Conservation (phyloP, 2,329 filamentous ascomycete genomes). For the Celoporthe dispersa region DNA sequence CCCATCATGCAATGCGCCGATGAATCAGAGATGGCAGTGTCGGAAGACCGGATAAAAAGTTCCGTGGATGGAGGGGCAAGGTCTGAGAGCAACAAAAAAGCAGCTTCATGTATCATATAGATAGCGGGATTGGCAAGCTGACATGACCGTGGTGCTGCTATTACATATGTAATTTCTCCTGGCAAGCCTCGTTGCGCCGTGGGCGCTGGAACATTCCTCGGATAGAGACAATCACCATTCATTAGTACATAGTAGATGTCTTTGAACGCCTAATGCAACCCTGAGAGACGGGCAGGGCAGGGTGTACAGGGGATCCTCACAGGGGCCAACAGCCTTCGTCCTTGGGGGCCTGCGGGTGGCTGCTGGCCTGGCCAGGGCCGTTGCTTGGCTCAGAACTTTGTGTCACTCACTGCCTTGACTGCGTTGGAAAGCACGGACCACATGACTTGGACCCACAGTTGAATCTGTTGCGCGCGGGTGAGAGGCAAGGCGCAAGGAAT, state of each 20-base stretch:
- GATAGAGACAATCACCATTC: background rate
- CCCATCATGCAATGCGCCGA: slow-evolving; percentile 20
- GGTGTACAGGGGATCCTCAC: background rate
- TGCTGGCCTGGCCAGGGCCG: background rate
- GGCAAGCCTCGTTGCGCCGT: background rate
- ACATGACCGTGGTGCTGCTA: background rate
- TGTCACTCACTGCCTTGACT: too few relatives aligned
- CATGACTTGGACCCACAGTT: background rate
- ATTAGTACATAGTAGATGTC: background rate
- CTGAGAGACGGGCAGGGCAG: background rate
- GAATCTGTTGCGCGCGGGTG: background rate
- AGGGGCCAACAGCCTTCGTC: background rate
- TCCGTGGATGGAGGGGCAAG: slow-evolving; percentile 1
- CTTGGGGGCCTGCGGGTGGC: background rate
- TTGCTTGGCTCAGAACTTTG: slow-evolving; percentile 7
- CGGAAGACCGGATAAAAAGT: background rate
- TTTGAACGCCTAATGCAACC: background rate
- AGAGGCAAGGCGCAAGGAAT: background rate
- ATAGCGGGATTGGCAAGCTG: background rate
- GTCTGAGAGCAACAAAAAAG: background rate
- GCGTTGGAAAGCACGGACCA: slow-evolving; percentile 4
- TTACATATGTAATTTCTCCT: background rate
- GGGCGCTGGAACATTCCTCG: background rate
- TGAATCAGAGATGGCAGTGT: background rate
- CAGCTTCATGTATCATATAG: background rate